Base-by-base conservation (phyloP, 208 protist genomes). In the Trypanosoma brucei region DNA sequence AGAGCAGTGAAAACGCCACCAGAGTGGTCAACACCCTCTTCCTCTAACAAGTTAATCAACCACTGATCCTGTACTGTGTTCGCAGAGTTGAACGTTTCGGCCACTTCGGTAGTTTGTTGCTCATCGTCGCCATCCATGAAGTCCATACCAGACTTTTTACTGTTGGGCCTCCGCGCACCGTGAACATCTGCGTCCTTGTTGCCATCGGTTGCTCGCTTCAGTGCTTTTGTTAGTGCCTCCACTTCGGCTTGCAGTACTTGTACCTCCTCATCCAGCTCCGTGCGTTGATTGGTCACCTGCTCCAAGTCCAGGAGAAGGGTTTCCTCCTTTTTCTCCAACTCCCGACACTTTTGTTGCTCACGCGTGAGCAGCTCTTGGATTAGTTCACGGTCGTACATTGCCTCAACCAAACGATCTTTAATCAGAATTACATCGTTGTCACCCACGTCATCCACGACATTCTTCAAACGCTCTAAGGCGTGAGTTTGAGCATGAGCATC, bases 391-490 rank as follows among this genome's bases (percentile, higher is more conserved):
- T 70, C 65, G 35, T 50, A 56, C 2, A 70, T 54, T 2, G 49
- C 65, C 34, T 70, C 57, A 45, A 70, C 34, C 6, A 70, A 51
- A 38, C 57, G 65, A 52, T 70, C 65, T 22, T 58, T 56, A 6
- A 70, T 50, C 53, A 64, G 54, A 38, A 63, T 39, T 35, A 59
- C 51, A 53, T 70, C 59, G 33, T 62, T 56, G 22, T 62, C 48
- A 5, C 49, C 39, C 5, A 39, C n/a, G 5, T 62, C 64, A 31
- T 31, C 34, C 1, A 2, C 13, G 7, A 1, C 13, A 37, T 53
- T 31, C 7, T 22, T 36, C 13, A 11, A 14, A 46, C 11, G 42
- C 42, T 46, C 42, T 22, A 22, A 22, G 22, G 11, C 42, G 11
- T 46, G 8, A 46, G 42, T 46, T 46, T 46, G 42, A 46, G 11